Conservation (phyloP, 495 filamentous ascomycete genomes). For the Xylaria palmicola region DNA sequence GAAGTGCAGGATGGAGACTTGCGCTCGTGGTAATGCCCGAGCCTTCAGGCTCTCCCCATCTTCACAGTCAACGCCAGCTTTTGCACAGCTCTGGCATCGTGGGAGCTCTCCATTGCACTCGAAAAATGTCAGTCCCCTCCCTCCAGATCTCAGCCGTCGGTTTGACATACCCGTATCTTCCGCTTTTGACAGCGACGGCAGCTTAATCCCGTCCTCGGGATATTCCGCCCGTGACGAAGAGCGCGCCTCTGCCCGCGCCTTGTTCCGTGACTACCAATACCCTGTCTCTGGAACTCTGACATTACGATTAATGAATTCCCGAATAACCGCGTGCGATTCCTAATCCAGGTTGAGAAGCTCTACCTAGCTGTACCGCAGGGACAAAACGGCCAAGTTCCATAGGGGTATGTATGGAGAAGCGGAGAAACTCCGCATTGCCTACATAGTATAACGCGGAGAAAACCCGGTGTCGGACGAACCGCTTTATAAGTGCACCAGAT, state of each 20-base stretch:
- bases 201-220: conserved; percentile 33
- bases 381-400: no score
- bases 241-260: background rate
- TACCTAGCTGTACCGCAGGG: no score
- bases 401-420: no score
- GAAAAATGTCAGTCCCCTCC: background rate
- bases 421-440: conserved; percentile 9
- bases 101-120: conserved; percentile 34
- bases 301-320: no score
- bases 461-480: conserved; percentile 9
- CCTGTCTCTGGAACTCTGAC: background rate
- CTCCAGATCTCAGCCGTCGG: background rate
- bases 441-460: background rate
- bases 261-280: background rate
- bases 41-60: conserved; percentile 46
- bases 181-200: conserved; percentile 41
- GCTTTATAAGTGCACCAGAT: conserved; percentile 10
- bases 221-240: conserved; percentile 22
- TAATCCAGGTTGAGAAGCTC: no score
- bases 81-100: conserved; percentile 40
- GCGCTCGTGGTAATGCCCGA: conserved; percentile 31
- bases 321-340: no score
- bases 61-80: conserved; percentile 38
- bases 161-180: conserved; percentile 34
- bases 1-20: conserved; percentile 3